These are phyloP conservation scores for Russula earlei DNA, from an alignment of 768 basidiomycete species.

Conservation along the genomic window DNA sequence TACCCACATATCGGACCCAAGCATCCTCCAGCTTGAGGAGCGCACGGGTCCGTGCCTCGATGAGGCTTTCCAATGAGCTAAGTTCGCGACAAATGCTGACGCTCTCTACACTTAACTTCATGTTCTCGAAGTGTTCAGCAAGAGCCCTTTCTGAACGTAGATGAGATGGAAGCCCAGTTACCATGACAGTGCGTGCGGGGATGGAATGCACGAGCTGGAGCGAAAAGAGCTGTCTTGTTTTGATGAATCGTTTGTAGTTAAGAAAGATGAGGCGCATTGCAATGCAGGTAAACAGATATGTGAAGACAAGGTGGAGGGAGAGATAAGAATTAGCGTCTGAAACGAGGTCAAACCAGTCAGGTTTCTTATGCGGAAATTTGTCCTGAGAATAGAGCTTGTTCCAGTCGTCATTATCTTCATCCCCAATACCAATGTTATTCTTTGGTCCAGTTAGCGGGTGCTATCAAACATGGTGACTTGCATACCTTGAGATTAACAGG, in stretches of 20 bases:
- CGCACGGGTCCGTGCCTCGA: slow-evolving; percentile 76
- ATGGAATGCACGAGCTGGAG: slow-evolving; percentile 93
- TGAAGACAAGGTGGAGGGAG: slow-evolving; percentile 83
- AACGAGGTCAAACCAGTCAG: slow-evolving; percentile 80
- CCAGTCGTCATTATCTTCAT: slow-evolving; percentile 32
- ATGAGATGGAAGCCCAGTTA: slow-evolving; percentile 76
- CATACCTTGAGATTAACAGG: slow-evolving; percentile 88
- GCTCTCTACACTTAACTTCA: slow-evolving; percentile 84
- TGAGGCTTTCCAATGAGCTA: slow-evolving; percentile 53
- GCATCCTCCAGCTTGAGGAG: slow-evolving; percentile 70
- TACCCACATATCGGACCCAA: slow-evolving; percentile 90
- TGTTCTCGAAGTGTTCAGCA: slow-evolving; percentile 89
- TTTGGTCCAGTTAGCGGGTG: slow-evolving; percentile 45
- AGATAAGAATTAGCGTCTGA: slow-evolving; percentile 86
- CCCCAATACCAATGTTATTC: slow-evolving; percentile 68
- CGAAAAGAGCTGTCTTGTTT: slow-evolving; percentile 86
- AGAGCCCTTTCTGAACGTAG: slow-evolving; percentile 77
- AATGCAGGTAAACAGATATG: slow-evolving; percentile 85
- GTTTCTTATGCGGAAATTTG: slow-evolving; percentile 14
- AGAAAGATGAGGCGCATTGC: slow-evolving; percentile 79
- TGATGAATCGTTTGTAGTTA: slow-evolving; percentile 84
- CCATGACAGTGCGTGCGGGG: slow-evolving; percentile 85
- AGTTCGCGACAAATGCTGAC: slow-evolving; percentile 85
- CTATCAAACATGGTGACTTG: neutral
- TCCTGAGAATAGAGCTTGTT: slow-evolving; percentile 22